These are phyloP conservation scores for Nasturtium officinale DNA, from an alignment of 345 rosid species.

Conservation along the genomic window DNA sequence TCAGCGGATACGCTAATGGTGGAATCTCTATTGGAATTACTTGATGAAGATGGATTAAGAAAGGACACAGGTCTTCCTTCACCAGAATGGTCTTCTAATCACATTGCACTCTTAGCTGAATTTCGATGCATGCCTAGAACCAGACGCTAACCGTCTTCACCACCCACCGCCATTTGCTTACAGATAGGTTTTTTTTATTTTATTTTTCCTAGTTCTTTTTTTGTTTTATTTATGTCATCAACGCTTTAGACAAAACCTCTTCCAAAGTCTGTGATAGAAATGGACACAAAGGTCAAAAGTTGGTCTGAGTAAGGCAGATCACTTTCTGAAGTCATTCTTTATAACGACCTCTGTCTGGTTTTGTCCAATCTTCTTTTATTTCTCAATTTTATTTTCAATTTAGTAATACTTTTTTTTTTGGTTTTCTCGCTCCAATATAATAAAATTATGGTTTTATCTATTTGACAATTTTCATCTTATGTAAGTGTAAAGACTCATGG, in stretches of 20 bases:
- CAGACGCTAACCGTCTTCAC: conserved; percentile 68
- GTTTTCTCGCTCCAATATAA: not conserved
- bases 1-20: conserved; percentile 93
- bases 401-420: conserved; percentile 8
- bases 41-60: conserved; percentile 97
- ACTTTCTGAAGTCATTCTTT: conserved; percentile 40
- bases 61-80: conserved; percentile 99
- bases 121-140: conserved; percentile 92
- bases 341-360: conserved; percentile 33
- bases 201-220: not conserved
- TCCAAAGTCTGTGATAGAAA: conserved; percentile 30
- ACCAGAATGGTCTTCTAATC: conserved; percentile 99
- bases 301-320: conserved; percentile 40
- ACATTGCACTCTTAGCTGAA: conserved; percentile 94
- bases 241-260: conserved; percentile 34
- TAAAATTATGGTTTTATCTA: not conserved
- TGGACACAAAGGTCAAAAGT: conserved; percentile 29
- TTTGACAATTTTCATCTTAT: not conserved
- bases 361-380: conserved; percentile 31
- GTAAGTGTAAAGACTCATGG: not conserved
- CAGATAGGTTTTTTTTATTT: conserved; percentile 38
- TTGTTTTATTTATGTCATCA: not conserved
- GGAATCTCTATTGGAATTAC: conserved; percentile 88
- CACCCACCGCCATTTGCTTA: conserved; percentile 23
- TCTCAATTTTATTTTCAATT: conserved; percentile 33